Base-by-base conservation (phyloP, 1,284 basidiomycete genomes). In the Caloboletus firmus region DNA sequence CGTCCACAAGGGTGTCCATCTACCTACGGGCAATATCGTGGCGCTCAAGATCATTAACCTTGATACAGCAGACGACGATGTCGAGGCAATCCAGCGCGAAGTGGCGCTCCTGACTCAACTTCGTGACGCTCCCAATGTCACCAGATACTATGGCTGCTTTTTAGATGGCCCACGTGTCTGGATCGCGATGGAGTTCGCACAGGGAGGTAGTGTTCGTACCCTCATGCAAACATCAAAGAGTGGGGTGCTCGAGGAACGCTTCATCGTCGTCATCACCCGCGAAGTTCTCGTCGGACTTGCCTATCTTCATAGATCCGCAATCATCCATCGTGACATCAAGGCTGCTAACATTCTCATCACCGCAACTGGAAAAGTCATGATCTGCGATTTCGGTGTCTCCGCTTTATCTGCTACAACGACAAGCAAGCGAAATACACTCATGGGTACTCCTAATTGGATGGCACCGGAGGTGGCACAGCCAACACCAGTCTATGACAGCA, bases 391-490 rank as follows among this genome's bases (percentile, higher is more conserved):
- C 73, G 96, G 95, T 36, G 95, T 98, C 45, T 96, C 95, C 8
- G 95, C 97, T 8, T 83, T 97, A 32, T 81, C 98, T 34, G 85
- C 90, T 7, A 94, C 91, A 6, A 81, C 85, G 2, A 87, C 88
- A 7, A 91, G 91, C 69, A 98, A 98, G 71, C 84, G 95, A 22
- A 94, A 93, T 45, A 98, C 95, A 0, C 85, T 98, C 60, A 93
- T 95, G 57, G 96, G 96, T 1, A 98, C 96, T 0, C 95, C 95
- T 0, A 93, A 96, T 69, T 98, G 95, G 95, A 98, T 98, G 96
- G 95, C 95, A 0, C 95, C 95, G 0, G 96, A 98, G 72, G 94
- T 98, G 6, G 91, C 96, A 17, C 90, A 93, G 57, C 85, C 88
- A 37, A 85, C 89, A 4, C 85, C 91, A 32, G 80, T 88, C 42